A percentile compares a stretch with the other conserved stretches of the same genome.
phyloP scores from a whole-genome alignment of 495 filamentous ascomycete species.

The Beverwykella pulmonaria region DNA sequence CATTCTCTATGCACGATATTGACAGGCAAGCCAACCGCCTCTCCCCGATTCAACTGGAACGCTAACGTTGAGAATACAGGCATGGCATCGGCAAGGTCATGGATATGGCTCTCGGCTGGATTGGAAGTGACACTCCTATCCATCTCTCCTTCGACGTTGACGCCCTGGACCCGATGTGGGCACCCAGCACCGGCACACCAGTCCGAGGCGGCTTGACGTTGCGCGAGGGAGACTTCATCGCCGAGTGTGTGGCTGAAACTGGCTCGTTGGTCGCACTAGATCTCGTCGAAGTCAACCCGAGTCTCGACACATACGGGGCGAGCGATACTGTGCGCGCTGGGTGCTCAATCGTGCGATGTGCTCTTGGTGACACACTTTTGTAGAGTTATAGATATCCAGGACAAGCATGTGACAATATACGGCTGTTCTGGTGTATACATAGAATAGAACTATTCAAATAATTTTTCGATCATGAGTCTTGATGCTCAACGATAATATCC shows the following conservation, averaged over 20 bases:
- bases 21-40: constrained; percentile 62
- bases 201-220: constrained; percentile 95
- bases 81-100: constrained; percentile 95
- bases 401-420: too few relatives aligned
- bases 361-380: constrained; percentile 85
- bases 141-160: constrained; percentile 98
- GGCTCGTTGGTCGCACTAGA: constrained; percentile 91
- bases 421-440: too few relatives aligned
- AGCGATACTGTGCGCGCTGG: constrained; percentile 87
- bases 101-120: constrained; percentile 94
- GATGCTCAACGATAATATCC: constrained; percentile 4
- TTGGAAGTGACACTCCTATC: constrained; percentile 90
- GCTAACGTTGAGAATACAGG: constrained; percentile 47
- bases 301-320: constrained; percentile 73
- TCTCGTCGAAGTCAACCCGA: constrained; percentile 95
- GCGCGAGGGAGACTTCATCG: constrained; percentile 96
- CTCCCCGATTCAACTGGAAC: not conserved
- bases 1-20: constrained; percentile 98
- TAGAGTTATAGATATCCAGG: too few relatives aligned
- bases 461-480: not conserved
- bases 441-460: too few relatives aligned
- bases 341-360: constrained; percentile 87
- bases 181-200: constrained; percentile 92
- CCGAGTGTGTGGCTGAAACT: constrained; percentile 92
- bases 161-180: constrained; percentile 93